Percentiles rank a stretch among this genome's conserved stretches.
phyloP scores from a whole-genome alignment of 306 rosid species.

The Medicago lupulina region DNA sequence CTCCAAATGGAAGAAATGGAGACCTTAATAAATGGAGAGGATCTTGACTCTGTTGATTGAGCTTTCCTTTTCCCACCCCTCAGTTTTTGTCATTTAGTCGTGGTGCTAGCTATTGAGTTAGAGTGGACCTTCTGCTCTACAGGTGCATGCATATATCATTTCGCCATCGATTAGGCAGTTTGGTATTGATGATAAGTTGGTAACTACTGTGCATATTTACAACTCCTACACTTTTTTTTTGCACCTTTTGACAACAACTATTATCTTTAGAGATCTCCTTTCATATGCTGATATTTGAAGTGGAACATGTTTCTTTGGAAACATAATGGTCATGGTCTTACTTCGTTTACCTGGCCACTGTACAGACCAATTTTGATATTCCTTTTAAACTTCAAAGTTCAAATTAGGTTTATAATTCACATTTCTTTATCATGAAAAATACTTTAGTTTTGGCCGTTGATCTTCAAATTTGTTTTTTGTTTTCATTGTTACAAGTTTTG shows the following conservation, averaged over 20 bases:
- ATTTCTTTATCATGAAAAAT: conserved; percentile 33
- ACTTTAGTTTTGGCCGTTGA: conserved; percentile 28
- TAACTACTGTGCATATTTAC: conserved; percentile 12
- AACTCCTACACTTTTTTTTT: conserved; percentile 28
- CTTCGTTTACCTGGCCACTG: background rate
- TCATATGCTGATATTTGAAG: conserved; percentile 24
- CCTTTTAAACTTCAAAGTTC: conserved; percentile 22
- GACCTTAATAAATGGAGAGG: too few species aligned
- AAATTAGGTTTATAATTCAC: conserved; percentile 28
- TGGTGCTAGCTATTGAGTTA: background rate
- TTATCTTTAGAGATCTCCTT: conserved; percentile 29
- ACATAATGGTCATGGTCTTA: conserved; percentile 20
- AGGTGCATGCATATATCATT: background rate
- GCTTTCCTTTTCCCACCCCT: background rate
- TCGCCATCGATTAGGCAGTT: background rate
- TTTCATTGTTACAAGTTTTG: conserved; percentile 36
- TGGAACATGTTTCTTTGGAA: conserved; percentile 6
- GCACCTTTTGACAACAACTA: conserved; percentile 24
- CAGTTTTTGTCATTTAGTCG: background rate
- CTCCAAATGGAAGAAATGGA: too few species aligned
- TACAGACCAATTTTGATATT: conserved; percentile 12
- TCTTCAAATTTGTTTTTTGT: conserved; percentile 4
- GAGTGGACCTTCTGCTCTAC: conserved; percentile 10
- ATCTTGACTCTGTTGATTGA: background rate
- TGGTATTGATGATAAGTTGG: conserved; percentile 2